Evolutionary conservation across 257 asterid genomes (phyloP), one percentile per base, ranked within the genome.

Genomic region (Leonotis leonurus): DNA sequence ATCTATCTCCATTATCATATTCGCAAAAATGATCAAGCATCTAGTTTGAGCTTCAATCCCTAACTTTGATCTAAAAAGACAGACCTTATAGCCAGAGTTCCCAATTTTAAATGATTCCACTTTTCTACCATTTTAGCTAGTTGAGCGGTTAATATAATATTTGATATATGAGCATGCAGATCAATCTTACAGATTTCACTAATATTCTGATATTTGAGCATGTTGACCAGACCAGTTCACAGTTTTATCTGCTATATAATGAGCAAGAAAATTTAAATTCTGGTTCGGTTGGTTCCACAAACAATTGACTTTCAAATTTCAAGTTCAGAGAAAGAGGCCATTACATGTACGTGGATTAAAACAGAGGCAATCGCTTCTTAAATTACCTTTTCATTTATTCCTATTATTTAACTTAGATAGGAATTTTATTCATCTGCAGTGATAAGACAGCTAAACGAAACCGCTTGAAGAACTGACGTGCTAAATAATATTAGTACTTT

Each of bases 361-460:
- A 41, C 17, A 33, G 14, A 1, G 26, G 14, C 13, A n/a, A 40
- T 18, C 56, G 21, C 14, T 56, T 30, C 12, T 6, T 12, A 46
- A 26, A 46, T 25, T 13, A 45, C 20, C 6, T 22, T 12, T 39
- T 17, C 48, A 33, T 22, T 21, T 50, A 58, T 37, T 14, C 27
- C 50, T 39, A 65, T 33, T 22, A 35, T 16, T 60, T 37, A 3
- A 25, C 16, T 41, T 8, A 13, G 25, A 21, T 20, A 26, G 17
- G 25, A n/a, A 71, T 29, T 57, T 46, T 29, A 20, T 62, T 41
- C 64, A 54, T 50, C 56, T 25, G 60, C 52, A 53, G 61, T 14
- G 26, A 24, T 40, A 11, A 17, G 7, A 35, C 46, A 24, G 4
- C 41, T 33, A 32, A 45, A 45, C 56, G 14, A 50, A 56, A 52